phyloP scores from a whole-genome alignment of 306 rosid genomes.

The Citrullus colocynthis region DNA sequence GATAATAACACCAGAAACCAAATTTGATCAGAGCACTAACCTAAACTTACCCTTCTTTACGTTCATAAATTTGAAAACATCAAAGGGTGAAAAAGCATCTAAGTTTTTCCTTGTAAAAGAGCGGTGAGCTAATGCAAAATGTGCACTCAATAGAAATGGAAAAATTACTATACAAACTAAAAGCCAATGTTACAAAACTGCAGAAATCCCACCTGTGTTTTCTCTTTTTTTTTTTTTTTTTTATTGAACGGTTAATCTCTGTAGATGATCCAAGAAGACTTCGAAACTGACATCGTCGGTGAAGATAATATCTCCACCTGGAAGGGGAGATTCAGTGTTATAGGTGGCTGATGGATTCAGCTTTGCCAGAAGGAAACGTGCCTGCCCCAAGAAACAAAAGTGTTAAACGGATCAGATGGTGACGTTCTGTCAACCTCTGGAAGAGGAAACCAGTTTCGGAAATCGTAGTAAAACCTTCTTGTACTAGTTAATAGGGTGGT shows the following conservation, averaged over 20 bases:
- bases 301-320: constrained; percentile 83
- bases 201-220: not conserved
- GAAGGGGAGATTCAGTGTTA: constrained; percentile 50
- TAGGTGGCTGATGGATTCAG: constrained; percentile 88
- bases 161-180: constrained; percentile 23
- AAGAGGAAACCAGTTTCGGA: not conserved
- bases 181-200: constrained; percentile 19
- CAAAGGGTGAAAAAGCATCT: not conserved
- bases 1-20: not conserved
- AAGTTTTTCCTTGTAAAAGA: not conserved
- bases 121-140: not conserved
- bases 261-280: constrained; percentile 91
- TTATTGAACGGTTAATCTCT: constrained; percentile 89
- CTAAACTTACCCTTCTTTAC: not conserved
- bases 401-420: not conserved
- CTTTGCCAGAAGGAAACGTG: constrained; percentile 84
- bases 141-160: not conserved
- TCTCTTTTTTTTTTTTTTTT: not conserved
- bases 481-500: not conserved
- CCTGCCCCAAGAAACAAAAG: constrained; percentile 29
- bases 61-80: not conserved
- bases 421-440: not conserved
- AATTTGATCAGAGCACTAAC: not conserved
- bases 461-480: not conserved
- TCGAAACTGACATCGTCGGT: constrained; percentile 94